Base-by-base conservation (phyloP, 2,329 filamentous ascomycete species). In the Paecilomyces sp. region DNA sequence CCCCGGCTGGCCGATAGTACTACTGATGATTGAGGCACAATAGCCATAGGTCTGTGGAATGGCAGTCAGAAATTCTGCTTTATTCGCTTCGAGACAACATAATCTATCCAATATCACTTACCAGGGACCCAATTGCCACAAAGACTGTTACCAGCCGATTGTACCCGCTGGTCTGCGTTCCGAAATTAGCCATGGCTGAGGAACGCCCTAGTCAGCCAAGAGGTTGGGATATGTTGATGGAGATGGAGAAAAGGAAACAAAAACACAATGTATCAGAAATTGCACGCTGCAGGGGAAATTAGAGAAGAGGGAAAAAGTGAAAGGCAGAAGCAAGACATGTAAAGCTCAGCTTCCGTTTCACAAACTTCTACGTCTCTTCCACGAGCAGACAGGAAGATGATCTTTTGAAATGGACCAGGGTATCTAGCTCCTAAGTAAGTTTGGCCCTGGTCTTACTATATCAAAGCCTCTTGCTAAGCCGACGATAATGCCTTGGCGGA, bases 1-100 rank as follows among this genome's bases (percentile, higher is more conserved):
- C 62, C 80, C 80, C 3, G 80, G 79, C 58, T 83, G 80, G 8
- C 81, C 81, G 57, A 83, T 81, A 15, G 80, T 83, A 59, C 78
- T 80, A 47, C 75, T 73, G 41, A 83, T 82, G 41, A 82, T 76
- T 1, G 80, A 81, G 8, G 80, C 74, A 57, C 75, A 78, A 63
- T 82, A 82, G 24, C 80, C 80, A 62, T 82, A 82, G 1, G 80
- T 81, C 78, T 80, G 58, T 30, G 18, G 8, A 15, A 36, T n/a
- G 51, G 2, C 18, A 25, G 15, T 55, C 47, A 47, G n/a, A 6
- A 18, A 7, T 9, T 18, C 18, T 47, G 41, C 4, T 34, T 7
- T 47, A 41, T 2, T 3, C 30, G 28, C 13, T 9, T 47, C 28
- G 3, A 34, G 3, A 57, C 0, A 24, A 18, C 13, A n/a, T 9